Base-by-base conservation (phyloP, 768 basidiomycete species). In the Psilocybe cubensis region DNA sequence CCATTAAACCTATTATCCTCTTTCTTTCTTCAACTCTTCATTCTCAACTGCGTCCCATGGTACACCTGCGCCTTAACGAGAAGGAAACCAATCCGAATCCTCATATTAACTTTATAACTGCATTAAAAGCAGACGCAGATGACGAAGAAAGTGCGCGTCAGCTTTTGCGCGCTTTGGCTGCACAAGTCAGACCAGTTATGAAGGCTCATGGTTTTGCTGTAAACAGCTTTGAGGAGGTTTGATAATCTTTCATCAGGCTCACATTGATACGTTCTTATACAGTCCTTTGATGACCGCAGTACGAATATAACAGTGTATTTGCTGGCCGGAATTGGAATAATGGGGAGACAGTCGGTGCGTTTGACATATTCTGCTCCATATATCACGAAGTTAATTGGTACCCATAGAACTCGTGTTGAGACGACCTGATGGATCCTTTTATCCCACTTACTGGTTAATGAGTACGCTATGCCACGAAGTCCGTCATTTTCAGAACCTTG, bases 401-500 rank as follows among this genome's bases (percentile, higher is more conserved):
- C 25, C 17, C 27, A 10, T 59, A 93, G 92, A 94, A 65, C 79
- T 94, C 17, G 92, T 94, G 7, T 73, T 94, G 4, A 80, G 90
- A 27, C 76, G 85, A 38, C 72, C 78, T 3, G 73, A 80, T 52
- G 89, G 92, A 9, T 75, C 77, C 1, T 87, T 91, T 62, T 77
- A 83, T 20, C 80, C 89, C 1, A 79, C 77, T 11, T 81, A 82
- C 21, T 89, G 85, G 83, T 64, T 94, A 25, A 82, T 94, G 79
- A 85, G 88, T 62, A 88, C 86, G 1, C 70, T 94, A 8, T 94
- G 92, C 68, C 92, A 94, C 65, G 92, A 94, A 81, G 91, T 94
- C 63, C 51, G 73, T 68, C 38, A 23, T 48, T 24, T 47, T 44
- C 45, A n/a, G n/a, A 18, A 38, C 44, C 49, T 54, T 56, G 20